phyloP scores from a whole-genome alignment of 1,284 basidiomycete genomes.

The Coniophora puteana region DNA sequence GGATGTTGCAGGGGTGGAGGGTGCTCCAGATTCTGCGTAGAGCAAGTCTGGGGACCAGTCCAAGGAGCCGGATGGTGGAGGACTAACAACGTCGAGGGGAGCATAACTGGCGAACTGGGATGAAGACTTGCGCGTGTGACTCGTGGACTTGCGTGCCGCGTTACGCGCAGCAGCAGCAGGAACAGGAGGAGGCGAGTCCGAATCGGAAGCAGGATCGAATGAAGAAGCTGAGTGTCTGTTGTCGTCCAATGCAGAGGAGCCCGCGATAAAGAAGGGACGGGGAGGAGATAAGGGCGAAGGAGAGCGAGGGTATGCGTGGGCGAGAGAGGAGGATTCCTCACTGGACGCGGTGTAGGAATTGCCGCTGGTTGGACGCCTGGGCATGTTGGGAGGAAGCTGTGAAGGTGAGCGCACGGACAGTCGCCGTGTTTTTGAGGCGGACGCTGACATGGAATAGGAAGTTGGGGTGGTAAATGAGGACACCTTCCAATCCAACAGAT shows the following conservation, averaged over 20 bases:
- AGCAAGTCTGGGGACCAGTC: constrained; percentile 10
- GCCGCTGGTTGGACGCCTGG: constrained; percentile 12
- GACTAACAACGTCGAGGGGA: constrained; percentile 8
- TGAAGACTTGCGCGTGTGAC: constrained; percentile 23
- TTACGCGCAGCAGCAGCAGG: constrained; percentile 9
- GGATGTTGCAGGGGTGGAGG: constrained; percentile 48
- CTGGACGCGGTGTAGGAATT: constrained; percentile 19
- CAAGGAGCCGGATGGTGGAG: constrained; percentile 9
- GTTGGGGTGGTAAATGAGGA: too few relatives aligned
- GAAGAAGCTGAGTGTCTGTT: constrained; percentile 9
- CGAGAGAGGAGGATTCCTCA: constrained; percentile 24
- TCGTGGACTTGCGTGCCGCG: constrained; percentile 15
- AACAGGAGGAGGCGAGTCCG: constrained; percentile 12
- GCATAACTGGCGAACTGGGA: constrained; percentile 26
- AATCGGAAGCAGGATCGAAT: constrained; percentile 22
- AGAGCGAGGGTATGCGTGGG: constrained; percentile 2
- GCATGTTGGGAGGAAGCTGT: constrained; percentile 8
- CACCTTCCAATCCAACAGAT: too few relatives aligned
- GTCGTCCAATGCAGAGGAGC: constrained; percentile 15
- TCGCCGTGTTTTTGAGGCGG: constrained; percentile 1
- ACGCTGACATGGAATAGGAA: too few relatives aligned
- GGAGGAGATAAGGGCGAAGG: constrained; percentile 13
- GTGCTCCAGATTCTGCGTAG: constrained; percentile 8
- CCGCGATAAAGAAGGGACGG: constrained; percentile 23
- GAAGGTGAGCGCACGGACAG: not conserved